phyloP scores from a whole-genome alignment of 1,139 yeast genomes.

The Saccharomyces hybrid region DNA sequence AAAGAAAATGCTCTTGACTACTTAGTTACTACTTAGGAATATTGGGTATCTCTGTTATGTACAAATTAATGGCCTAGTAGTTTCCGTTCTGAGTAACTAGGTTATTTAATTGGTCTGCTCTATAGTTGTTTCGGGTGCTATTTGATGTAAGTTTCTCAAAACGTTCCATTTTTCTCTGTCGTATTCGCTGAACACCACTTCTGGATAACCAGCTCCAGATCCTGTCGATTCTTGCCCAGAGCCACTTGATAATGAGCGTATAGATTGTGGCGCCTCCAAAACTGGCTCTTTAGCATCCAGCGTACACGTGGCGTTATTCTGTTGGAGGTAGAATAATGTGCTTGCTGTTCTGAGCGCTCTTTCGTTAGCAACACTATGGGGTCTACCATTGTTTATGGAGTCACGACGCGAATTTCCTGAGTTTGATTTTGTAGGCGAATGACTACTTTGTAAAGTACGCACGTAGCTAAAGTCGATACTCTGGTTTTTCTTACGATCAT shows the following conservation, averaged over 20 bases:
- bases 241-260: background rate
- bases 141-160: slow-evolving; percentile 13
- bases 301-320: slow-evolving; percentile 7
- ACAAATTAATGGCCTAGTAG: too few relatives aligned
- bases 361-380: slow-evolving; percentile 21
- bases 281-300: slow-evolving; percentile 1
- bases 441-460: slow-evolving; percentile 22
- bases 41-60: too few relatives aligned
- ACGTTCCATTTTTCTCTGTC: slow-evolving; percentile 30
- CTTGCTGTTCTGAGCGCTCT: slow-evolving; percentile 14
- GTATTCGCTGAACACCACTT: slow-evolving; percentile 24
- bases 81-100: too few relatives aligned
- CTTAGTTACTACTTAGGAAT: too few relatives aligned
- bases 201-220: slow-evolving; percentile 17
- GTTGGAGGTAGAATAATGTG: slow-evolving; percentile 14
- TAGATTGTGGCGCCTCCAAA: slow-evolving; percentile 1
- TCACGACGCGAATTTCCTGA: slow-evolving; percentile 10
- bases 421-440: slow-evolving; percentile 26
- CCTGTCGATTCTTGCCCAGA: background rate
- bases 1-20: background rate
- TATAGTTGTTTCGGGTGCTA: slow-evolving; percentile 5
- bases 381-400: slow-evolving; percentile 12
- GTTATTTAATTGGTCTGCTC: background rate
- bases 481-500: slow-evolving; percentile 19
- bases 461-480: slow-evolving; percentile 30